Conservation (phyloP, 202 grass and related monocot genomes). For the Zoysia matrella region DNA sequence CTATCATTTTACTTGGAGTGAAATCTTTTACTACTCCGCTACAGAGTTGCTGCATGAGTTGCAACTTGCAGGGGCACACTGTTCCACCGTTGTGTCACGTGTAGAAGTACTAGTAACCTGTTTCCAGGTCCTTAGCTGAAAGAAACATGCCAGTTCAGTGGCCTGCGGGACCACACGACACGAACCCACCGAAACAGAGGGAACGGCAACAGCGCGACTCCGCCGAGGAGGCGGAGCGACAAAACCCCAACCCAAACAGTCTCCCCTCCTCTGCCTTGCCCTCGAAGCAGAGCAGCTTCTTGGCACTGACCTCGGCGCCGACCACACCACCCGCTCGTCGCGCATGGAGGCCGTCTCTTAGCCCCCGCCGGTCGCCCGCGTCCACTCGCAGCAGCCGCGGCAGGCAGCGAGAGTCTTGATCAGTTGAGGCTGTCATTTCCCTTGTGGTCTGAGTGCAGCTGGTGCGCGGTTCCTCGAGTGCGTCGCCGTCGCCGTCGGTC, state of each 20-base stretch:
- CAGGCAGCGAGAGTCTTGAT: background rate
- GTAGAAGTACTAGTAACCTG: too few relatives aligned
- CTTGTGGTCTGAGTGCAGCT: background rate
- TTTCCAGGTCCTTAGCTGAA: too few relatives aligned
- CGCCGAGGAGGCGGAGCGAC: background rate
- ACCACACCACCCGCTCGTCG: background rate
- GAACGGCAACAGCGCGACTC: background rate
- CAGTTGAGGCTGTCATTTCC: background rate
- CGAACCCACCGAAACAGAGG: background rate
- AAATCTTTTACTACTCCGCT: too few relatives aligned
- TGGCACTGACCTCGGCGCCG: background rate
- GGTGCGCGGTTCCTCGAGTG: background rate
- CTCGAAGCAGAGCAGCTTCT: background rate
- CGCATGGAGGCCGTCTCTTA: constrained; percentile 21
- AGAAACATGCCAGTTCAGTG: too few relatives aligned
- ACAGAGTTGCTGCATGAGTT: too few relatives aligned
- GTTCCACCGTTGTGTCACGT: too few relatives aligned
- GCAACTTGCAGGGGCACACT: too few relatives aligned
- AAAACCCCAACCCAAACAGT: background rate
- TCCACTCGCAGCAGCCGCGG: background rate
- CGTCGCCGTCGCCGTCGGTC: background rate
- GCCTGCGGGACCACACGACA: too few relatives aligned
- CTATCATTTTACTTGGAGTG: too few relatives aligned
- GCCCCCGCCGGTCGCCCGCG: background rate
- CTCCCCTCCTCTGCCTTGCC: background rate